Conservation (phyloP, 2,329 filamentous ascomycete genomes). For the Calonectria crousiana region DNA sequence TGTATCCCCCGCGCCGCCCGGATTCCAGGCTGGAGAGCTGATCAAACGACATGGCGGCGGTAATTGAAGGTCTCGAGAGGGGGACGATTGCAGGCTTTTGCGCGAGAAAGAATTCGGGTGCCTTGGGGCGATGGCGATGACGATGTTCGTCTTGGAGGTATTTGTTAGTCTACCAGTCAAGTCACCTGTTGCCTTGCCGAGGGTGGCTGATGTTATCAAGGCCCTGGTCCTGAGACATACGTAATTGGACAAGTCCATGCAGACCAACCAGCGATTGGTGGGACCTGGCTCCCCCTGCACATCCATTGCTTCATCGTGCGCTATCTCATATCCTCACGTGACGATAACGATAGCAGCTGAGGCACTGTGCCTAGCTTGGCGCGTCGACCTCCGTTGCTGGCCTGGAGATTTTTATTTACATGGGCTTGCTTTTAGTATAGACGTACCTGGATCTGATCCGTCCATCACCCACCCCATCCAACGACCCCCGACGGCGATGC, state of each 20-base stretch:
- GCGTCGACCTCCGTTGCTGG: constrained; percentile 45
- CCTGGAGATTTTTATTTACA: constrained; percentile 52
- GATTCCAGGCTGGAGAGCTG: constrained; percentile 87
- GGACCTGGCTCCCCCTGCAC: constrained; percentile 27
- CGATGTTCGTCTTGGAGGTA: constrained; percentile 1
- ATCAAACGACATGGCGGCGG: constrained; percentile 84
- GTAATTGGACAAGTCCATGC: constrained; percentile 40
- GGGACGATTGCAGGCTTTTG: neutral
- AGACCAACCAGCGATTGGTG: constrained; percentile 35
- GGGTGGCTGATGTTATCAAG: constrained; percentile 40
- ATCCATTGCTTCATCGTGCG: neutral
- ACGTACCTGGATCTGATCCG: constrained; percentile 11
- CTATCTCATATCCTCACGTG: constrained; percentile 46
- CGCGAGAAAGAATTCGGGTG: constrained; percentile 20
- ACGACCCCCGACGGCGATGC: constrained; percentile 54
- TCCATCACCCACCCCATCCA: constrained; percentile 23
- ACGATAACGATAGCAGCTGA: constrained; percentile 40
- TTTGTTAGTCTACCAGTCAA: constrained; percentile 24
- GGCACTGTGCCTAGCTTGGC: constrained; percentile 28
- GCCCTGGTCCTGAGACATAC: constrained; percentile 41
- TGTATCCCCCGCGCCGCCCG: constrained; percentile 80
- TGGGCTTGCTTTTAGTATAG: constrained; percentile 29
- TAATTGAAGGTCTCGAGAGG: constrained; percentile 9
- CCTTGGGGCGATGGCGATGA: constrained; percentile 11
- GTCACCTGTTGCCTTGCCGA: constrained; percentile 43